These are phyloP conservation scores for Cryphonectria parasitica DNA, from an alignment of 2,329 filamentous ascomycete genomes.

Conservation along the genomic window DNA sequence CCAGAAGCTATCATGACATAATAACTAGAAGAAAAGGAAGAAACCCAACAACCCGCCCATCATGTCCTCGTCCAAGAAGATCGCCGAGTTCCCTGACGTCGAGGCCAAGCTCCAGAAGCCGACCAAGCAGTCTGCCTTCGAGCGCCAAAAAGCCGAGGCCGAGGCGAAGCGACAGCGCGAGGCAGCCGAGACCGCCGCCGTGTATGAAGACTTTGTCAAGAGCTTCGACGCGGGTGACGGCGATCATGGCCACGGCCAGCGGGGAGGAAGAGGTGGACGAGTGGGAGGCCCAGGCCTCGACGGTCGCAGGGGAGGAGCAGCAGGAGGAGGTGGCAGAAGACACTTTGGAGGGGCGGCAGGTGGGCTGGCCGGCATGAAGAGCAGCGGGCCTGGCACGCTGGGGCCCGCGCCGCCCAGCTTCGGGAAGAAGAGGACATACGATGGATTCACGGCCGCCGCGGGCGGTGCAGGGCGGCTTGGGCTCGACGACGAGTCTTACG, in stretches of 20 bases:
- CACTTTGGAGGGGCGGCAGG: slow-evolving; percentile 65
- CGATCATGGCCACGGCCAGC: slow-evolving; percentile 33
- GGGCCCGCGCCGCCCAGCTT: slow-evolving; percentile 57
- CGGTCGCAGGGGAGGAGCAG: background rate
- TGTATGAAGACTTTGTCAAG: slow-evolving; percentile 86
- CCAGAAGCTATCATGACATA: slow-evolving; percentile 18
- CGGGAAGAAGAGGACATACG: slow-evolving; percentile 58
- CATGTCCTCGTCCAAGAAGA: slow-evolving; percentile 55
- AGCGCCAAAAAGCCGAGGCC: slow-evolving; percentile 84
- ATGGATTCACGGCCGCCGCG: slow-evolving; percentile 47
- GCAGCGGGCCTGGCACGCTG: slow-evolving; percentile 64
- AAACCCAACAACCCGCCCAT: slow-evolving; percentile 26
- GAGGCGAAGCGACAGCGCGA: slow-evolving; percentile 86
- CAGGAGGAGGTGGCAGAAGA: slow-evolving; percentile 52
- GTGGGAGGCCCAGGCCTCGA: slow-evolving; percentile 10
- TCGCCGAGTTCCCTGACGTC: slow-evolving; percentile 69
- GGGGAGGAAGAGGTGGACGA: background rate
- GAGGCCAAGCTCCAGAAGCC: slow-evolving; percentile 79
- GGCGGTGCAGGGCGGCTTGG: slow-evolving; percentile 40
- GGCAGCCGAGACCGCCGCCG: slow-evolving; percentile 83
- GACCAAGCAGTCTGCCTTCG: slow-evolving; percentile 83
- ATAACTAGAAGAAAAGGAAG: background rate
- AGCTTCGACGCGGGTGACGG: slow-evolving; percentile 66
- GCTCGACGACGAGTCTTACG: slow-evolving; percentile 43
- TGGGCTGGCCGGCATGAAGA: slow-evolving; percentile 53